Conservation (phyloP, 306 rosid genomes). For the Aeschynomene evenia region DNA sequence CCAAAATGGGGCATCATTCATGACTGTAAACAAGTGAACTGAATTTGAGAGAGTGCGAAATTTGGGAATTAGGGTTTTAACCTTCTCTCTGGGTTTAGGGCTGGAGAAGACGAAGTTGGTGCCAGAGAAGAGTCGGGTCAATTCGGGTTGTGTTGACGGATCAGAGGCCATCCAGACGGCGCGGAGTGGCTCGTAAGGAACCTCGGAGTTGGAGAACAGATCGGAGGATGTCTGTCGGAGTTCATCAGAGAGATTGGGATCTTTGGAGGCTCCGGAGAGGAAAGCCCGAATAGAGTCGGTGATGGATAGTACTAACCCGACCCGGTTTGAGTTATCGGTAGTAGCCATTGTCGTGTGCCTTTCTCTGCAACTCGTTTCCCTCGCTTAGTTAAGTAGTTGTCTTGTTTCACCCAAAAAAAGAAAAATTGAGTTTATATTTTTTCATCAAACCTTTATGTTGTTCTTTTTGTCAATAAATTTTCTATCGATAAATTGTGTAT, state of each 20-base stretch:
- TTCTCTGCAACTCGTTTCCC: conserved; percentile 6
- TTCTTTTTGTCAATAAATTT: no score
- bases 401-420: no score
- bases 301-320: conserved; percentile 54
- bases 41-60: neutral
- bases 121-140: conserved; percentile 53
- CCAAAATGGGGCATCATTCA: neutral
- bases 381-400: no score
- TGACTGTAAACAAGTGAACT: neutral
- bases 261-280: conserved; percentile 53
- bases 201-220: conserved; percentile 40
- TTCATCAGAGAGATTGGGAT: conserved; percentile 48
- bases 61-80: conserved; percentile 10
- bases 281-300: conserved; percentile 51
- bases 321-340: conserved; percentile 11
- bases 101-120: conserved; percentile 52
- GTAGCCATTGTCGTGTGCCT: conserved; percentile 10
- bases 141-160: conserved; percentile 45
- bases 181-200: conserved; percentile 58
- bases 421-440: no score
- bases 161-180: conserved; percentile 57
- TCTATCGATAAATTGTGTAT: no score
- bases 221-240: conserved; percentile 58
- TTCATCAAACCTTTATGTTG: no score
- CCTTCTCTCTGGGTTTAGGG: conserved; percentile 89